phyloP scores from a whole-genome alignment of 768 basidiomycete genomes.

The Thelephora ganbajun region DNA sequence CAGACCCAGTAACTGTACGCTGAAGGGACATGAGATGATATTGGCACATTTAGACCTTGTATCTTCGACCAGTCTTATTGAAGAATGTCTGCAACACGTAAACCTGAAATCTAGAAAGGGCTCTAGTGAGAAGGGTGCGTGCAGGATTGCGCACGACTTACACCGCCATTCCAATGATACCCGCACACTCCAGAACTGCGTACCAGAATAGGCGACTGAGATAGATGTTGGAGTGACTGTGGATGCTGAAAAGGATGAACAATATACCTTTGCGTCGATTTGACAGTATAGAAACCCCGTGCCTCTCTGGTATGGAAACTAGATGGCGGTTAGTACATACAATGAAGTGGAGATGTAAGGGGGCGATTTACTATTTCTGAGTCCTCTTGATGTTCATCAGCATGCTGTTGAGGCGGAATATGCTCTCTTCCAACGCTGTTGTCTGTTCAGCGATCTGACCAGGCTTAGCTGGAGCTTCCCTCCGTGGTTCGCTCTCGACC shows the following conservation, averaged over 20 bases:
- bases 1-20: constrained; percentile 23
- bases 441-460: constrained; percentile 89
- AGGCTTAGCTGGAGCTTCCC: constrained; percentile 78
- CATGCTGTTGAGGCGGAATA: constrained; percentile 81
- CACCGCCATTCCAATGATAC: constrained; percentile 78
- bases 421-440: constrained; percentile 85
- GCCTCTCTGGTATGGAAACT: constrained; percentile 94
- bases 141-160: constrained; percentile 27
- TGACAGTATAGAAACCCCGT: constrained; percentile 85
- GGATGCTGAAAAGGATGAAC: not conserved
- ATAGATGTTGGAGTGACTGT: constrained; percentile 1
- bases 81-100: constrained; percentile 94
- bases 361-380: constrained; percentile 75
- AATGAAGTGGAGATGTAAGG: not conserved
- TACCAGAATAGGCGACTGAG: constrained; percentile 88
- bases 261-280: constrained; percentile 72
- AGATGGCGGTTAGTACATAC: not conserved
- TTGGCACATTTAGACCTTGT: constrained; percentile 53
- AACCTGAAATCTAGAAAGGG: constrained; percentile 55
- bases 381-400: constrained; percentile 82
- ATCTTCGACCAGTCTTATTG: constrained; percentile 80
- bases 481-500: constrained; percentile 93
- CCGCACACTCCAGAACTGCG: constrained; percentile 66
- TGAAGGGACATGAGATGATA: not conserved
- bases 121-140: constrained; percentile 4